Evolutionary conservation across 1,284 basidiomycete species (phyloP), one percentile per base, ranked within the genome.

Genomic region (Fistulinella staudtii): DNA sequence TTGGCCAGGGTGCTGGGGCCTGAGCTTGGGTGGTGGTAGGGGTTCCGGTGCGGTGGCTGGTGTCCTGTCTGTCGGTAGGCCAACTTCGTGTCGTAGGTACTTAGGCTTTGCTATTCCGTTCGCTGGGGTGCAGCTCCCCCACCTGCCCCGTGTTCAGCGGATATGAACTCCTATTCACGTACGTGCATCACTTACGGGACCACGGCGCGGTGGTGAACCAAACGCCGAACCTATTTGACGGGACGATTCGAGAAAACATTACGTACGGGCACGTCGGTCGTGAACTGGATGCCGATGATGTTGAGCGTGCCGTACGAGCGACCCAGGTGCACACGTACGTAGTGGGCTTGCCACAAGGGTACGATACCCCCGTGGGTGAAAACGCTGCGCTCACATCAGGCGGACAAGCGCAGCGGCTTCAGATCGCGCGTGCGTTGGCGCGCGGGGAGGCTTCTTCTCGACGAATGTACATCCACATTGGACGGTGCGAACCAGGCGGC

Each of bases 401-500:
- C 24, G 95, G 95, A 1, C 95, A 99, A 63, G 90, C 89, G 3
- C 95, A 99, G 67, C 79, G 95, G 4, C 67, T 99, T 8, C 87
- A 89, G 58, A 93, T 98, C 53, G 95, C 95, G 0, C 79, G 95
- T 2, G 93, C 93, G 0, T 75, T 98, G 13, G 82, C 86, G 8
- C 71, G 81, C 85, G 0, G 76, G 73, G 27, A 77, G 96, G n/a
- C 73, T 97, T 24, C 83, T 98, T 38, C 72, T 98, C 37, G 95
- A 98, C 66, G 95, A 98, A 66, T 95, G 90, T 61, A 99, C 95
- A 7, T 86, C 82, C 33, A 90, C 94, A 6, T 72, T 98, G 45
- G 95, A 98, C 63, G 69, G 78, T 1, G 80, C 81, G 52, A 95
- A 92, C 64, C 85, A 93, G 67, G 73, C 75, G 3, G 79, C 78